Evolutionary conservation across 371 early-diverging fungal species (phyloP).

Genomic region (Haplosporangium sp.): DNA sequence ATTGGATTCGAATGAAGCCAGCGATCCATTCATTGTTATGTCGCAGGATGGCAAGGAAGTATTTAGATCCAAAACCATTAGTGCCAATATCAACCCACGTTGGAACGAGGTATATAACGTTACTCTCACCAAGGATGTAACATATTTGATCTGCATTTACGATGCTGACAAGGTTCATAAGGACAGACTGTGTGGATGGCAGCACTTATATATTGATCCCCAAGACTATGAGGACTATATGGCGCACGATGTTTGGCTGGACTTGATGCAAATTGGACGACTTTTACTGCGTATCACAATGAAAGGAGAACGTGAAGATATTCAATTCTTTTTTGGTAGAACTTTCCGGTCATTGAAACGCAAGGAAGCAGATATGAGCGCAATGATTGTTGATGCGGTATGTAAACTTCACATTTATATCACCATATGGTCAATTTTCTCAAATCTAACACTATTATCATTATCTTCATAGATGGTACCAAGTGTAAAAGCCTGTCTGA

Average conservation of each 20-base stretch:
- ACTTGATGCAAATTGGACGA: constrained; percentile 87
- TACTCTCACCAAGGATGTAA: constrained; percentile 67
- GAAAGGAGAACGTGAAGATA: constrained; percentile 93
- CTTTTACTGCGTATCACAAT: constrained; percentile 85
- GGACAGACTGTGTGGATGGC: constrained; percentile 85
- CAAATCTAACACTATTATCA: background rate
- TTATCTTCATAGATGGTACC: constrained; percentile 61
- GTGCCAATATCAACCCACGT: constrained; percentile 83
- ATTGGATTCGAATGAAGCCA: constrained; percentile 69
- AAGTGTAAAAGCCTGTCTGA: constrained; percentile 56
- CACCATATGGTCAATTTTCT: background rate
- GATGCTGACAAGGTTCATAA: constrained; percentile 83
- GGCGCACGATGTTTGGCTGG: constrained; percentile 87
- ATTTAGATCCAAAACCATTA: constrained; percentile 73
- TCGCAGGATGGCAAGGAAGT: constrained; percentile 67
- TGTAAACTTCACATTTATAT: constrained; percentile 1
- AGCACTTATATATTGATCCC: constrained; percentile 73
- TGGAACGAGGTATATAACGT: constrained; percentile 95
- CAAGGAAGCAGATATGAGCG: constrained; percentile 77
- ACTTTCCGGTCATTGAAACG: constrained; percentile 82
- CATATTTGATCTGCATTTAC: constrained; percentile 77
- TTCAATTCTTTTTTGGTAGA: constrained; percentile 92
- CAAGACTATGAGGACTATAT: constrained; percentile 73
- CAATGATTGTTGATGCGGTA: constrained; percentile 79
- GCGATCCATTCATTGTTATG: constrained; percentile 83